phyloP scores from a whole-genome alignment of 768 basidiomycete species.

The Calocybe cyanea region DNA sequence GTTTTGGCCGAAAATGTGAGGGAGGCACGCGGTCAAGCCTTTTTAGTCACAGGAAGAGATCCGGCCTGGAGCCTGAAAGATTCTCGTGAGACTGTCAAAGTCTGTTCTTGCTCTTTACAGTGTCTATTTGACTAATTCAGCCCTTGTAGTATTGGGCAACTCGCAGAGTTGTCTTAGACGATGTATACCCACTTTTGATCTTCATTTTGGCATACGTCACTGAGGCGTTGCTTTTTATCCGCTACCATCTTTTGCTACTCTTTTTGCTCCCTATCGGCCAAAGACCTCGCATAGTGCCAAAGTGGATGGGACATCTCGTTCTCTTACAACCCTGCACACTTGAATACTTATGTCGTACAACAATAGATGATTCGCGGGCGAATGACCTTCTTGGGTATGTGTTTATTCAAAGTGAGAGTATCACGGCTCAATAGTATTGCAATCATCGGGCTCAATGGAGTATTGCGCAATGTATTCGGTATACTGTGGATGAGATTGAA shows the following conservation, averaged over 20 bases:
- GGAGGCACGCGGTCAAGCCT: constrained; percentile 27
- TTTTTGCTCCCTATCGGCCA: constrained; percentile 19
- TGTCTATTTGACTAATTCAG: background rate
- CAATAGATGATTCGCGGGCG: constrained; percentile 31
- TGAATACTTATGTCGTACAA: constrained; percentile 25
- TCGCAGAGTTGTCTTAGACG: constrained; percentile 22
- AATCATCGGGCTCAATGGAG: constrained; percentile 30
- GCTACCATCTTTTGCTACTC: constrained; percentile 20
- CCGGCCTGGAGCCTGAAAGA: constrained; percentile 26
- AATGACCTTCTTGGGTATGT: constrained; percentile 27
- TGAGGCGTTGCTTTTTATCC: constrained; percentile 25
- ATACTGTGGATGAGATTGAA: constrained; percentile 29
- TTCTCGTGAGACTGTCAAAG: constrained; percentile 27
- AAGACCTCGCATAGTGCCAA: constrained; percentile 20
- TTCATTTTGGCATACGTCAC: constrained; percentile 27
- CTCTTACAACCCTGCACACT: constrained; percentile 30
- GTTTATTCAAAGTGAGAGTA: background rate
- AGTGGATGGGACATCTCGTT: constrained; percentile 26
- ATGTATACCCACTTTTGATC: constrained; percentile 25
- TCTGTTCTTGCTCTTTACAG: constrained; percentile 4
- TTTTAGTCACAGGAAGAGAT: constrained; percentile 30
- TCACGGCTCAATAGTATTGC: background rate
- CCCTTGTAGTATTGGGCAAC: constrained; percentile 25
- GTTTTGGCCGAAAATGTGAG: constrained; percentile 21
- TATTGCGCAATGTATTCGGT: constrained; percentile 26